Evolutionary conservation across 805 yeast genomes (phyloP), one percentile per base, ranked within the genome.

Genomic region (Millerozyma miso): DNA sequence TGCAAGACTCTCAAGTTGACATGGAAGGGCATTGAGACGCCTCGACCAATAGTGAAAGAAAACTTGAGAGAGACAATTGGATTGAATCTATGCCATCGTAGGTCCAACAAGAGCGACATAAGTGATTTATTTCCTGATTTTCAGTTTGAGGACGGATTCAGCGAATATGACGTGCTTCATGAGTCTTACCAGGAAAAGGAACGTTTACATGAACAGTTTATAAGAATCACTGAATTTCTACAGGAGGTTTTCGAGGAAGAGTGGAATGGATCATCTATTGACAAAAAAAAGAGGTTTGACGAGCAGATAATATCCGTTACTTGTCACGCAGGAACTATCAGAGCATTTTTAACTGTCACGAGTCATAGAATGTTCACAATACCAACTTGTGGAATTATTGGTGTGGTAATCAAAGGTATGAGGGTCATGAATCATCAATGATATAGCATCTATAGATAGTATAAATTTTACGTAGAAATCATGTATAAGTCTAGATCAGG

Each of bases 271-370:
- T 7, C 12, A 4, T 12, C 14, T 2, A 37, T 42, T n/a, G 33
- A 16, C 13, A 42, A 41, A 8, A 40, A 40, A 8, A 58, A 56
- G n/a, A 55, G 63, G 26, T 51, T 43, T 46, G 56, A 58, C 41
- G 43, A 58, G 44, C 42, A 53, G 17, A 49, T 63, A 34, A 58
- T 80, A 31, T 77, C 75, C 14, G 63, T 76, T 23, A 77, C 85
- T 1, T 76, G 83, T 16, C 85, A 80, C 52, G 79, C 81, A 2
- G 85, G 85, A 2, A 80, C 79, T 35, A 80, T 79, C 29, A 62
- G 76, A 42, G 68, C 79, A 19, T 58, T 74, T 4, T 60, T 80
- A 12, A 69, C 79, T 32, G 82, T 73, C 1, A 52, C 75, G 40
- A 67, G 70, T 4, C 85, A 80, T 53, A 64, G 83, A 40, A 63